Base-by-base conservation (phyloP, 352 stramenopile genomes). In the Globisporangium spiculum region DNA sequence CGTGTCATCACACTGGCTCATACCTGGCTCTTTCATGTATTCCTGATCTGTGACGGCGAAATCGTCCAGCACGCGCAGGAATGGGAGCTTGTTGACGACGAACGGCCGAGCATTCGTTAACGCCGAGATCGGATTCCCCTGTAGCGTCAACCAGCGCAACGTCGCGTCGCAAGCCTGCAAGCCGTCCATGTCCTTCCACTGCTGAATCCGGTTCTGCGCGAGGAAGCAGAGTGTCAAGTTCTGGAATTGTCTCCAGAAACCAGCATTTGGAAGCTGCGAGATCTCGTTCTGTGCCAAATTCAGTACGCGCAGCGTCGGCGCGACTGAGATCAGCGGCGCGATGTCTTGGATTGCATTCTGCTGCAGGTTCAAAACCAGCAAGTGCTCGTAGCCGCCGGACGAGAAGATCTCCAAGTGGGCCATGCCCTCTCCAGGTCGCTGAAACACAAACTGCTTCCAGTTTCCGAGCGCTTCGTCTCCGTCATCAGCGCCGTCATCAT, bases 61-160 rank as follows among this genome's bases (percentile, higher is more conserved):
- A 38, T 84, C 75, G 50, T 94, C 83, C 18, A 92, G 73, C 1
- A 81, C 84, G 44, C 84, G 77, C 9, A 94, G 70, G 14, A 77
- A 78, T 0, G 77, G 78, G 12, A 94, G 70, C 52, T 88, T 86
- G 71, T 91, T 91, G 36, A 92, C 74, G n/a, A 94, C 54, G 56
- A 90, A 90, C 24, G 71, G 74, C 12, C 86, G 84, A 14, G 84
- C 76, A 44, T 87, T 84, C 27, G 71, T 71, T 6, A 80, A 62
- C 0, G 65, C 60, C 80, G 88, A 90, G 68, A 92, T 68, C 20
- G 86, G 84, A 32, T 94, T 94, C 27, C 77, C 77, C 0, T 83
- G 62, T 20, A 92, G 55, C 2, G 70, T 80, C 32, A 94, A 75
- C 86, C 86, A 94, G 16, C 78, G 68, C 20, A 92, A 66, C 6